These are phyloP conservation scores for Oenanthe sinensis DNA, from an alignment of 129 eudicot genomes.

Conservation along the genomic window DNA sequence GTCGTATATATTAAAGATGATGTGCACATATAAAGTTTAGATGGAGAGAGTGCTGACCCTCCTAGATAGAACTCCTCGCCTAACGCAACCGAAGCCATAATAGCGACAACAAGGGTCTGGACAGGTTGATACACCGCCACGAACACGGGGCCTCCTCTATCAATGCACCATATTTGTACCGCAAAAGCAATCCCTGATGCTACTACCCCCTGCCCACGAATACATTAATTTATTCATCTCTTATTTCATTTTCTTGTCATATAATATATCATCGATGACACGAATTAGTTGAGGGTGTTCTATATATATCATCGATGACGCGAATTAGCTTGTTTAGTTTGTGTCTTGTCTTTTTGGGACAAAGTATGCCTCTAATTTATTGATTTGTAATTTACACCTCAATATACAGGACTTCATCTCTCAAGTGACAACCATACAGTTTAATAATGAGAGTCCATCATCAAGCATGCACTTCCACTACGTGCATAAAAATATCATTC, in stretches of 20 bases:
- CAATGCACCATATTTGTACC: constrained; percentile 99
- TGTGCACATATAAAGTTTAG: neutral
- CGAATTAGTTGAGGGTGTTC: neutral
- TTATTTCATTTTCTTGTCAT: too few species aligned
- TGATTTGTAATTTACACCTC: neutral
- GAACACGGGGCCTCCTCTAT: constrained; percentile 96
- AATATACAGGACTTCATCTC: neutral
- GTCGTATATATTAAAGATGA: neutral
- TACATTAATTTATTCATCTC: neutral
- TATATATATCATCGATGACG: neutral
- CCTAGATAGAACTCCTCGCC: constrained; percentile 93
- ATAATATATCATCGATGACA: neutral
- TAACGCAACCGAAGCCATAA: constrained; percentile 74
- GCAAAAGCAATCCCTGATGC: constrained; percentile 99
- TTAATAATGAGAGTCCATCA: too few species aligned
- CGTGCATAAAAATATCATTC: too few species aligned
- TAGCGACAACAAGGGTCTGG: constrained; percentile 93
- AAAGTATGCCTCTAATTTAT: neutral
- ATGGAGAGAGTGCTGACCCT: constrained; percentile 43
- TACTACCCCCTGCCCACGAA: constrained; percentile 68
- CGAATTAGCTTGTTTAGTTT: neutral
- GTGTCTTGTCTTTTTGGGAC: constrained; percentile 1
- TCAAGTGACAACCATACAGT: neutral
- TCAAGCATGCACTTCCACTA: too few species aligned
- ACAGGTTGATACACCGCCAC: constrained; percentile 98